These are phyloP conservation scores for Diplotaxis tenuifolia DNA, from an alignment of 345 rosid species.

Conservation along the genomic window DNA sequence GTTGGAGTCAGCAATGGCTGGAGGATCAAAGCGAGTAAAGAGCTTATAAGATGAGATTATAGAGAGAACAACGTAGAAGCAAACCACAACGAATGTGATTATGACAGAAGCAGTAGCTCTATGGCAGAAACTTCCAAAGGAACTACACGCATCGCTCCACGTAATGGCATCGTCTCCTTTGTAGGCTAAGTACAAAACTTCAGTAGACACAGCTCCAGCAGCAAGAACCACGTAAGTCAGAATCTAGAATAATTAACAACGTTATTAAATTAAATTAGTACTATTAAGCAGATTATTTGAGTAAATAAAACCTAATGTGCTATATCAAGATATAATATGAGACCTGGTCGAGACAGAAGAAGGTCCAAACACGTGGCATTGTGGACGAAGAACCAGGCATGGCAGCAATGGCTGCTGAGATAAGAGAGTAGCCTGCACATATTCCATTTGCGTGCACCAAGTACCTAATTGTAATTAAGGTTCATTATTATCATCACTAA, in stretches of 20 bases:
- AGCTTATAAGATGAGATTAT: constrained; percentile 77
- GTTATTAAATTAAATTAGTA: neutral
- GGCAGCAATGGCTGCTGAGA: constrained; percentile 70
- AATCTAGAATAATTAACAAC: constrained; percentile 42
- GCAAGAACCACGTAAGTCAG: constrained; percentile 66
- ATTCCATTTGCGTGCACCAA: constrained; percentile 95
- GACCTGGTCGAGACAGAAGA: constrained; percentile 90
- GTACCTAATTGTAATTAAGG: constrained; percentile 46
- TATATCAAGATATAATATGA: neutral
- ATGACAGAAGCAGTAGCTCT: constrained; percentile 60
- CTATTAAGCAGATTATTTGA: neutral
- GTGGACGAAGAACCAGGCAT: constrained; percentile 66
- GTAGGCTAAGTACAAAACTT: constrained; percentile 69
- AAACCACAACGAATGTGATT: constrained; percentile 54
- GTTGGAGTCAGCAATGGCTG: constrained; percentile 40
- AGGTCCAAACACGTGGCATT: constrained; percentile 76
- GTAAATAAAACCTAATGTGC: neutral
- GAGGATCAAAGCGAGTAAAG: constrained; percentile 70
- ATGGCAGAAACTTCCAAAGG: constrained; percentile 66
- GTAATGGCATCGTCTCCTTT: constrained; percentile 65
- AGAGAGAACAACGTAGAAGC: constrained; percentile 54
- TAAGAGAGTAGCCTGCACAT: constrained; percentile 92
- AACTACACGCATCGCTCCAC: constrained; percentile 72
- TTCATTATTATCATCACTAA: neutral
- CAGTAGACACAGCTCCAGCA: constrained; percentile 67